Evolutionary conservation across 2,329 filamentous ascomycete species (phyloP).

Genomic region (Penicillium griseofulvum): DNA sequence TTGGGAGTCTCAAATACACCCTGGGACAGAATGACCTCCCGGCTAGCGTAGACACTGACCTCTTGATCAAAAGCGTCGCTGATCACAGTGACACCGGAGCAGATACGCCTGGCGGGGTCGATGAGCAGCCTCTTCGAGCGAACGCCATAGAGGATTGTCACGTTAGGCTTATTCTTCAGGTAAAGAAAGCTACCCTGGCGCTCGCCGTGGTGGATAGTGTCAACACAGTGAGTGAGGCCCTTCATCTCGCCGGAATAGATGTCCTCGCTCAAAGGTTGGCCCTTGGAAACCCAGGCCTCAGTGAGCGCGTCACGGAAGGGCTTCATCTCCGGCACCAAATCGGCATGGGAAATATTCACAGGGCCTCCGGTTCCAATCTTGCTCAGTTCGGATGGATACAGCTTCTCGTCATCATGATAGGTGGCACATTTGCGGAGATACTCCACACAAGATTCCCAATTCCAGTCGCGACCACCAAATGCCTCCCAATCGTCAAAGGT

Average conservation of each 20-base stretch:
- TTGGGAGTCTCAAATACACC: constrained; percentile 55
- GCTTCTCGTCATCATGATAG: constrained; percentile 55
- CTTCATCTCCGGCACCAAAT: constrained; percentile 52
- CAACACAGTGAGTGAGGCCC: constrained; percentile 53
- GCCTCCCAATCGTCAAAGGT: constrained; percentile 54
- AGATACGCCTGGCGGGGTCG: constrained; percentile 36
- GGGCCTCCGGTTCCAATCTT: constrained; percentile 54
- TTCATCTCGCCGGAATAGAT: constrained; percentile 54
- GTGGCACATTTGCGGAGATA: constrained; percentile 55
- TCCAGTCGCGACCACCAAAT: constrained; percentile 52
- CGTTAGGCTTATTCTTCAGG: constrained; percentile 52
- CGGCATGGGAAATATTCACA: constrained; percentile 53
- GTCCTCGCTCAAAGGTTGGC: constrained; percentile 51
- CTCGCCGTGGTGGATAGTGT: constrained; percentile 56
- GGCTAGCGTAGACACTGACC: constrained; percentile 47
- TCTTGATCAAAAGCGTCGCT: constrained; percentile 38
- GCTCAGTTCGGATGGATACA: constrained; percentile 45
- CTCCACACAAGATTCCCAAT: constrained; percentile 49
- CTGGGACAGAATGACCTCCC: constrained; percentile 49
- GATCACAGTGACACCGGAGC: constrained; percentile 50
- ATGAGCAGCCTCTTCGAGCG: constrained; percentile 55
- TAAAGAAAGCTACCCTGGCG: constrained; percentile 53
- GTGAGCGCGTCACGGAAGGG: constrained; percentile 45
- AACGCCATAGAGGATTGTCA: constrained; percentile 49
- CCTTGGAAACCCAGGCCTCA: constrained; percentile 55